Percentiles rank a stretch among this genome's conserved stretches.
Conservation (phyloP, 768 basidiomycete species). For the Pleurotus sapidus region DNA sequence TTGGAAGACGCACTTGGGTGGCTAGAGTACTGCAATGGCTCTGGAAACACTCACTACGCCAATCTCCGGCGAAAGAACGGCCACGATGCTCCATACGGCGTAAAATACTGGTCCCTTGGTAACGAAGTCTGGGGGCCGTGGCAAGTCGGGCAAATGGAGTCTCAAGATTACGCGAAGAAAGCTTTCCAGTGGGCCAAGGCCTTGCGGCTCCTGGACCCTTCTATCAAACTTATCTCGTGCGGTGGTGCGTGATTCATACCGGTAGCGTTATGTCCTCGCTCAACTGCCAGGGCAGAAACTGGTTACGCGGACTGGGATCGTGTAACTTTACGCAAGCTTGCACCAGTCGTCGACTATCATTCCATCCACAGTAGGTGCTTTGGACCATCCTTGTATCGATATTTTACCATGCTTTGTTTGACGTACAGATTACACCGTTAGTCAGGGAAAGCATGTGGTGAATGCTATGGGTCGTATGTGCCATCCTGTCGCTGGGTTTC, state of each 20-base stretch:
- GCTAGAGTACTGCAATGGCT: constrained; percentile 62
- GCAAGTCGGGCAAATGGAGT: constrained; percentile 58
- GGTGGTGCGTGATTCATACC: constrained; percentile 34
- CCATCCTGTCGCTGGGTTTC: not conserved
- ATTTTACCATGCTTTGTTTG: not conserved
- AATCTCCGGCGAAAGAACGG: constrained; percentile 59
- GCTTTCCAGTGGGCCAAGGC: constrained; percentile 65
- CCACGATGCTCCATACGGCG: constrained; percentile 50
- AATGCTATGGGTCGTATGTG: constrained; percentile 51
- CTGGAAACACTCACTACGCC: constrained; percentile 46
- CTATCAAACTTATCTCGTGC: constrained; percentile 52
- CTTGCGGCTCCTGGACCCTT: constrained; percentile 52
- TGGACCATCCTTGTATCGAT: not conserved
- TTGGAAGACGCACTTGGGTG: constrained; percentile 57
- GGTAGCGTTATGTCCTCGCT: constrained; percentile 10
- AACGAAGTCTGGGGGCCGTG: constrained; percentile 59
- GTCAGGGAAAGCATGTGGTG: constrained; percentile 42
- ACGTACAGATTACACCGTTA: constrained; percentile 34
- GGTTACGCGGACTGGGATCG: constrained; percentile 42
- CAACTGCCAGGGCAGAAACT: constrained; percentile 25
- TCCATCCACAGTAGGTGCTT: constrained; percentile 35
- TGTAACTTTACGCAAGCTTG: constrained; percentile 35
- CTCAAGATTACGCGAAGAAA: constrained; percentile 51
- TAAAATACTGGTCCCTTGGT: constrained; percentile 24
- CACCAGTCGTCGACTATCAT: constrained; percentile 49